These are phyloP conservation scores for Isatis tinctoria DNA, from an alignment of 345 rosid genomes.

Conservation along the genomic window DNA sequence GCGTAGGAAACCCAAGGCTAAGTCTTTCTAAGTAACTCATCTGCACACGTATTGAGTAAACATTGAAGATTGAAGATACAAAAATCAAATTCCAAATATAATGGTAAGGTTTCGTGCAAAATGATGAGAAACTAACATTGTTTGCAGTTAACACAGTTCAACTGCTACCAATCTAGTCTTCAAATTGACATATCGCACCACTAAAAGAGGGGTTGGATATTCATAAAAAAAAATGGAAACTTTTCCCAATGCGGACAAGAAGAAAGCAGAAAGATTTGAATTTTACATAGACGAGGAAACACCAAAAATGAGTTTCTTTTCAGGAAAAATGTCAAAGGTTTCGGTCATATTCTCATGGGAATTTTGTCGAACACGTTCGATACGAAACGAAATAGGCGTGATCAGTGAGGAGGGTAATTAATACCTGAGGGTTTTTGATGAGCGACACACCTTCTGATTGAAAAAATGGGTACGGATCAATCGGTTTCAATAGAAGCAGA, in stretches of 20 bases:
- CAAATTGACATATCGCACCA: not conserved
- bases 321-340: not conserved
- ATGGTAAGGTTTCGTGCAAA: not conserved
- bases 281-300: not conserved
- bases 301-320: not conserved
- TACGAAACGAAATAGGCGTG: slow-evolving; percentile 5
- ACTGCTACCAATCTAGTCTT: not conserved
- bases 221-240: not conserved
- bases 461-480: slow-evolving; percentile 48
- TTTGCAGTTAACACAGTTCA: not conserved
- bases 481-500: slow-evolving; percentile 71
- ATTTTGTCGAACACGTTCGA: slow-evolving; percentile 43
- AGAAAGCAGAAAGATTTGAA: not conserved
- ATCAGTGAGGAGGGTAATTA: not conserved
- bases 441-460: slow-evolving; percentile 36
- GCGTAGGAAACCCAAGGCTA: not conserved
- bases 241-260: not conserved
- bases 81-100: not conserved
- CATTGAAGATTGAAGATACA: not conserved
- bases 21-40: not conserved
- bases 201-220: not conserved
- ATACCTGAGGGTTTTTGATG: slow-evolving; percentile 51
- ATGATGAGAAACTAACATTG: not conserved
- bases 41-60: not conserved
- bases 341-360: not conserved